Evolutionary conservation across 1,284 basidiomycete species (phyloP), one percentile per base, ranked within the genome.

Genomic region (Moniliophthora roreri): DNA sequence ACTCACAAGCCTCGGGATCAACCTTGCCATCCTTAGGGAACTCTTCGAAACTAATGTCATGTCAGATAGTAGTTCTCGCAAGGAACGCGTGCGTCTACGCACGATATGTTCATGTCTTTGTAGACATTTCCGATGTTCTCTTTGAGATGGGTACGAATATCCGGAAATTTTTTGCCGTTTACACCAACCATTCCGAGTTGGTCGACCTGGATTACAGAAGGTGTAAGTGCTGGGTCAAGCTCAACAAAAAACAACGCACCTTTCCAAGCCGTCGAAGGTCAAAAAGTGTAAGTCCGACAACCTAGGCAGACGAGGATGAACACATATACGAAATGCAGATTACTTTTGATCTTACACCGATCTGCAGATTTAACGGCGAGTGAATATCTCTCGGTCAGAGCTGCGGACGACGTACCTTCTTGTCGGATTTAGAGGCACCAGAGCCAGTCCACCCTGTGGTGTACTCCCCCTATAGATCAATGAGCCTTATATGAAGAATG

Each of bases 401-500:
- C 39, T 11, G 18, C 35, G 24, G 51, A 21, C 28, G 35, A 54
- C 68, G 54, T 53, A 87, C 90, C 79, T 95, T 96, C 75, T 96
- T 96, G 76, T 96, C 94, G 7, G 93, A 95, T 65, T 89, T 93
- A 18, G 93, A 95, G 41, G 90, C 89, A n/a, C 93, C 91, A 34
- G 86, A 82, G 15, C 85, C 87, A 4, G 92, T 93, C 87, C 91
- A 95, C 67, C 94, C 94, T 50, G 94, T 96, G 54, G 94, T 96
- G 71, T 96, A 95, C 75, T 95, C 89, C 46, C 90, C 90, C 86
- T 88, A 49, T 15, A 57, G 35, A 41, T 28, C 50, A 34, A 47
- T 39, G 38, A 40, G 48, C 3, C 36, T 26, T 32, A 9, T 13
- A 48, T 23, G 37, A 20, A 23, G 24, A 46, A 35, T 13, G 44